Evolutionary conservation across 768 basidiomycete genomes (phyloP).

Genomic region (Nidula microcarpa): DNA sequence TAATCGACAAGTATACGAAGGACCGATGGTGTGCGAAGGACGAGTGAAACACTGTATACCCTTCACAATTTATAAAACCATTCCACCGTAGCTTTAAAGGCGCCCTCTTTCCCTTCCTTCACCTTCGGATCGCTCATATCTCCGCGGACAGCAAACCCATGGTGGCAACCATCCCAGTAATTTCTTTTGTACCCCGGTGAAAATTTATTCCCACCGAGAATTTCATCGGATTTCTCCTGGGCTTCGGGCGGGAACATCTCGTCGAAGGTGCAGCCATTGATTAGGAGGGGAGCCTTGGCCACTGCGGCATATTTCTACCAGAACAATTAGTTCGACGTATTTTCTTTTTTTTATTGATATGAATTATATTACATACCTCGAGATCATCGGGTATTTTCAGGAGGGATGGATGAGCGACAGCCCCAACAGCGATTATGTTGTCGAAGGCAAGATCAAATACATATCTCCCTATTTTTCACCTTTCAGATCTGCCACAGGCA

Average conservation of each 20-base stretch:
- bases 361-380: slow-evolving; percentile 34
- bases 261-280: slow-evolving; percentile 63
- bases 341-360: too few species aligned
- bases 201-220: too few species aligned
- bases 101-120: slow-evolving; percentile 62
- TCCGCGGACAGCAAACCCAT: slow-evolving; percentile 54
- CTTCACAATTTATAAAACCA: slow-evolving; percentile 42
- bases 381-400: slow-evolving; percentile 58
- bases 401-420: slow-evolving; percentile 61
- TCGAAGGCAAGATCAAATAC: slow-evolving; percentile 63
- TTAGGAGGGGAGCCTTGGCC: slow-evolving; percentile 56
- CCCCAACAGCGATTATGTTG: slow-evolving; percentile 42
- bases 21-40: too few species aligned
- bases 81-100: slow-evolving; percentile 54
- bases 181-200: slow-evolving; percentile 44
- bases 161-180: slow-evolving; percentile 43
- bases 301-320: slow-evolving; percentile 41
- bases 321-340: too few species aligned
- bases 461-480: slow-evolving; percentile 37
- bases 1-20: too few species aligned
- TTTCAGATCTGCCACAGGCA: too few species aligned
- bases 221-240: slow-evolving; percentile 39
- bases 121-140: slow-evolving; percentile 45
- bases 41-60: background rate
- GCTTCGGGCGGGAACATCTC: slow-evolving; percentile 43